phyloP scores from a whole-genome alignment of 129 eudicot species.

The Flaveria brownii region DNA sequence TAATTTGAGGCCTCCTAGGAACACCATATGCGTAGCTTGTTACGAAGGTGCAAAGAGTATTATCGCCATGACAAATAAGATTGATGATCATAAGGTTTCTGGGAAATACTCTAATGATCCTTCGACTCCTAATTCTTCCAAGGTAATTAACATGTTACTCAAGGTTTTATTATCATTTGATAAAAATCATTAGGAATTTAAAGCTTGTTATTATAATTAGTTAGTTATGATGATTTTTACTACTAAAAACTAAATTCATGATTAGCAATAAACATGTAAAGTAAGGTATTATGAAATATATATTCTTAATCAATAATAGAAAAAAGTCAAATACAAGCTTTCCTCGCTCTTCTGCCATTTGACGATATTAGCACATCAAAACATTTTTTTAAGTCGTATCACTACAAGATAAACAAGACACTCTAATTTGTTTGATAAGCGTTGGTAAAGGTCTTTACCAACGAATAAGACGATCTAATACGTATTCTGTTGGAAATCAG shows the following conservation, averaged over 20 bases:
- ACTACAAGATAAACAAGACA: too few species aligned
- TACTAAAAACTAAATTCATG: neutral
- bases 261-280: constrained; percentile 22
- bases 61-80: constrained; percentile 65
- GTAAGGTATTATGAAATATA: neutral
- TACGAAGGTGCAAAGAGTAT: constrained; percentile 91
- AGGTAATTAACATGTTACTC: constrained; percentile 43
- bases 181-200: too few species aligned
- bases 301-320: neutral
- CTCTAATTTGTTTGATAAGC: too few species aligned
- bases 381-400: neutral
- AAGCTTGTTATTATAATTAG: neutral
- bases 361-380: neutral
- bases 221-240: neutral
- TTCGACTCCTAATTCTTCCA: constrained; percentile 52
- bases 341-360: neutral
- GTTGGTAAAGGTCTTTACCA: too few species aligned
- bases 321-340: neutral
- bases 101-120: constrained; percentile 35
- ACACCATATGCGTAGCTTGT: constrained; percentile 89
- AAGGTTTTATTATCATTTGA: neutral
- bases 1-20: constrained; percentile 89
- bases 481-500: too few species aligned
- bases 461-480: too few species aligned
- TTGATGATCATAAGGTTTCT: constrained; percentile 46